Conservation (phyloP, 768 basidiomycete species). For the Lactarius deliciosus region DNA sequence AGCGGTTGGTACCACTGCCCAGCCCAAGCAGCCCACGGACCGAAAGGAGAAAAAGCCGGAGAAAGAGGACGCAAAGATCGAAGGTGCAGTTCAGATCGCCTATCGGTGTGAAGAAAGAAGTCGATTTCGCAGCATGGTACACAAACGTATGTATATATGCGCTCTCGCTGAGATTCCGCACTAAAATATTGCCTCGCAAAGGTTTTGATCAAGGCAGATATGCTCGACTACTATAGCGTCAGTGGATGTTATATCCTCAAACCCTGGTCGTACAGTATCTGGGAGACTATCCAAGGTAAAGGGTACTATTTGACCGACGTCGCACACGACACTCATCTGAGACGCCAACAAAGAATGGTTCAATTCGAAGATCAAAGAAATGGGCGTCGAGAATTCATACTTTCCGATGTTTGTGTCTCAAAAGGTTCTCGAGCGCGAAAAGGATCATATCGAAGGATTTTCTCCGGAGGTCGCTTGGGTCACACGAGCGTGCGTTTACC, state of each 20-base stretch:
- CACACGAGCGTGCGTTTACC: constrained; percentile 75
- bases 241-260: constrained; percentile 98
- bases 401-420: constrained; percentile 98
- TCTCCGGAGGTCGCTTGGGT: constrained; percentile 99
- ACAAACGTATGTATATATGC: constrained; percentile 62
- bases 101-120: constrained; percentile 95
- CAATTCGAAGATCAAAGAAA: constrained; percentile 85
- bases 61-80: constrained; percentile 77
- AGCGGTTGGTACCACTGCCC: constrained; percentile 35
- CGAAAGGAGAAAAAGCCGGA: constrained; percentile 42
- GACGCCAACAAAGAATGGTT: constrained; percentile 73
- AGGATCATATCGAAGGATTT: constrained; percentile 98
- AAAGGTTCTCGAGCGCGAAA: constrained; percentile 92
- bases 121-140: constrained; percentile 93
- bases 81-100: constrained; percentile 88
- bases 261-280: constrained; percentile 96
- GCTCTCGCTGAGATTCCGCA: not conserved
- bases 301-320: constrained; percentile 10
- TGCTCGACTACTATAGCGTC: constrained; percentile 99
- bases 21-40: constrained; percentile 40
- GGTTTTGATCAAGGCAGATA: constrained; percentile 98
- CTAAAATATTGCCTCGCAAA: constrained; percentile 37
- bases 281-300: constrained; percentile 92
- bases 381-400: constrained; percentile 96
- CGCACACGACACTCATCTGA: not conserved